Evolutionary conservation across 208 protist genomes (phyloP), one percentile per base, ranked within the genome.

Genomic region (Leishmania braziliensis): DNA sequence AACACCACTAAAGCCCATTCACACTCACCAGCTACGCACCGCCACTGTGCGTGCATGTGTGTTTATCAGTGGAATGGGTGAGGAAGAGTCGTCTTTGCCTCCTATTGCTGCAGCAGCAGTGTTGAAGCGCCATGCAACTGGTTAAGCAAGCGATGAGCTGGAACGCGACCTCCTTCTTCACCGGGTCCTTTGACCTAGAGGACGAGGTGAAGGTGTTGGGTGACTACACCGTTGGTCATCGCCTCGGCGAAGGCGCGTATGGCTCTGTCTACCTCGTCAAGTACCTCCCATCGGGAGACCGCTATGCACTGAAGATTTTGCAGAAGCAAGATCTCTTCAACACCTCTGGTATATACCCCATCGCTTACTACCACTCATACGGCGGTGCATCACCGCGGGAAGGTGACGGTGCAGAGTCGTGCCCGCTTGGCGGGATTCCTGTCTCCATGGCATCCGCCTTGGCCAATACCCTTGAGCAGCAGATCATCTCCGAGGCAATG

Each of bases 241-340:
- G 92, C 43, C 88, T 98, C 16, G 96, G 96, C 75, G 93, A 97
- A 54, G 96, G 96, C 1, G 91, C 92, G 43, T 97, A 97, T 75
- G 92, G 90, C 56, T 97, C 93, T n/a, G 96, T 98, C 12, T 97
- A 97, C 73, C 54, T 88, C 0, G 93, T 87, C 12, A 95, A 92
- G 69, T 92, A 98, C 85, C 83, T 94, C 6, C 92, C 92, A 2
- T 96, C 94, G 0, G 91, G 92, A 6, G 86, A 96, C 74, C 74
- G 79, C 26, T 97, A 94, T 82, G 96, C 96, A 18, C 75, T 97
- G 33, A 98, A 98, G 75, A 93, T 97, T 73, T 76, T 98, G 29
- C 91, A 96, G 69, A 97, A 96, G 78, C 80, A 89, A 33, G 88
- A 91, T 53, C 88, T 97, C 33, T 89, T 94, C 75, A 78, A 54